phyloP scores from a whole-genome alignment of 495 filamentous ascomycete species.

The Penicillium subrubescens region DNA sequence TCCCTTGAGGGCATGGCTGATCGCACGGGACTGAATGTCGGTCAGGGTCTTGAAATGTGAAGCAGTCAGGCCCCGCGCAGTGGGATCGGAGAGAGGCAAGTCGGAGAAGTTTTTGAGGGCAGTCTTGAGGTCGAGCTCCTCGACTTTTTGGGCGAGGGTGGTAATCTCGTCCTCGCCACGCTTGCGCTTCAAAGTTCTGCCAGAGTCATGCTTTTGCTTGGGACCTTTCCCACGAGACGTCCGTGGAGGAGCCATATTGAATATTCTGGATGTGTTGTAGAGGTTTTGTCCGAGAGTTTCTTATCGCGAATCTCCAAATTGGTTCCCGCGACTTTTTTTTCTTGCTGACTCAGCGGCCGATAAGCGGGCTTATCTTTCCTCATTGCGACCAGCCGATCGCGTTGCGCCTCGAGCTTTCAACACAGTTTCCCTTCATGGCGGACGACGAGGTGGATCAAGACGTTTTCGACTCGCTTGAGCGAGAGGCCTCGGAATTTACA shows the following conservation, averaged over 20 bases:
- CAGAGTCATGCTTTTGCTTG: constrained; percentile 30
- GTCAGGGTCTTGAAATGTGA: constrained; percentile 89
- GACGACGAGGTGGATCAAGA: constrained; percentile 68
- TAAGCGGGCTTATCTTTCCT: constrained; percentile 29
- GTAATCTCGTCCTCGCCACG: constrained; percentile 49
- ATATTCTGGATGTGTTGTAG: neutral
- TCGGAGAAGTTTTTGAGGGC: constrained; percentile 63
- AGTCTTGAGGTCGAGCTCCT: constrained; percentile 54
- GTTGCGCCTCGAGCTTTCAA: neutral
- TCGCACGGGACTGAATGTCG: constrained; percentile 85
- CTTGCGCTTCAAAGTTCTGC: constrained; percentile 64
- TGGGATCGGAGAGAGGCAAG: constrained; percentile 86
- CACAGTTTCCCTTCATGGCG: constrained; percentile 29
- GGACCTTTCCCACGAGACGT: constrained; percentile 27
- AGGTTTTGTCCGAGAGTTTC: constrained; percentile 1
- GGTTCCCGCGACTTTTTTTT: constrained; percentile 31
- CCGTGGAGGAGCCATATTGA: constrained; percentile 35
- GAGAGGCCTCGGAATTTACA: constrained; percentile 84
- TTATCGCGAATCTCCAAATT: constrained; percentile 10
- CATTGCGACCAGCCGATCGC: neutral
- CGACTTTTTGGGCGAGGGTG: constrained; percentile 48
- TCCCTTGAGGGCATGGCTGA: constrained; percentile 83
- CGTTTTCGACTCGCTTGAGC: constrained; percentile 80
- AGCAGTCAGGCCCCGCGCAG: constrained; percentile 74
- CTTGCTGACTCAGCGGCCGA: constrained; percentile 41